Percentiles rank a stretch among this genome's conserved stretches.
phyloP scores from a whole-genome alignment of 2,329 filamentous ascomycete genomes.

The Cytospora piceae region DNA sequence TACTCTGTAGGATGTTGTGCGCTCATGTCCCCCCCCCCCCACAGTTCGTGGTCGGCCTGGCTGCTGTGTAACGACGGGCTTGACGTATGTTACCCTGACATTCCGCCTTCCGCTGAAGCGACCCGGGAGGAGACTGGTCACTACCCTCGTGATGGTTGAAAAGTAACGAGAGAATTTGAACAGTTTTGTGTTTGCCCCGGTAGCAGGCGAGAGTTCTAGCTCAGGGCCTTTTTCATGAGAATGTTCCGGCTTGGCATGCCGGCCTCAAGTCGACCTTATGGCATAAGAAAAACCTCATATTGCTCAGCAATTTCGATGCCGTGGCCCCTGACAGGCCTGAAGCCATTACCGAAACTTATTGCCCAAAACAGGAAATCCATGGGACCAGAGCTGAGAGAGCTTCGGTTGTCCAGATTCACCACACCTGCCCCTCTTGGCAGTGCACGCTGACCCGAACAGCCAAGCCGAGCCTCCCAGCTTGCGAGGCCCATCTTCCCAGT shows the following conservation, averaged over 20 bases:
- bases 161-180: not conserved
- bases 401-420: not conserved
- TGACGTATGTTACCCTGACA: not conserved
- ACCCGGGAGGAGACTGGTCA: too few relatives aligned
- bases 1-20: conserved; percentile 12
- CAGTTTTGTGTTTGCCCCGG: not conserved
- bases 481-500: not conserved
- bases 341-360: not conserved
- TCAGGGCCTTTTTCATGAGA: not conserved
- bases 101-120: not conserved
- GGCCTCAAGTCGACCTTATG: too few relatives aligned
- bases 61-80: conserved; percentile 10
- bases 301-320: not conserved
- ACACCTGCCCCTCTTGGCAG: conserved; percentile 16
- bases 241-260: not conserved
- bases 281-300: too few relatives aligned
- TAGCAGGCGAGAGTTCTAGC: not conserved
- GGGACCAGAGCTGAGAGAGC: not conserved
- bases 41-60: conserved; percentile 12
- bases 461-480: not conserved
- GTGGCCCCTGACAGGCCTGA: not conserved
- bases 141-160: not conserved
- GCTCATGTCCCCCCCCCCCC: conserved; percentile 18
- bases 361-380: conserved; percentile 8
- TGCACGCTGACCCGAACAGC: not conserved